Percentiles rank a stretch among this genome's conserved stretches.
Evolutionary conservation across 2,329 filamentous ascomycete genomes (phyloP).

Genomic region (Claviceps arundinis): DNA sequence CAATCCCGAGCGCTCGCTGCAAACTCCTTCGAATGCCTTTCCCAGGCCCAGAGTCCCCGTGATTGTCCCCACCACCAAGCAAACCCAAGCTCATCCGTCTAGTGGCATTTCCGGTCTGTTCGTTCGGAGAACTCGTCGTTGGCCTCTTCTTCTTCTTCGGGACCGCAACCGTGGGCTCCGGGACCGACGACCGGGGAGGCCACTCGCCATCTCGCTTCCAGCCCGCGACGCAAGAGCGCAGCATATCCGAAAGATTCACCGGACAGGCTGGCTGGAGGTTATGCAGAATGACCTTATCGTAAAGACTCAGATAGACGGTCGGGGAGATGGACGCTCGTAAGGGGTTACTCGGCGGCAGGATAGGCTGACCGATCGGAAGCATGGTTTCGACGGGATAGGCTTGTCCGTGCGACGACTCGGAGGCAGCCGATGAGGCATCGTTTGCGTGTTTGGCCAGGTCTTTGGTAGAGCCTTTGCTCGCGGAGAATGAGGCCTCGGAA

Average conservation of each 20-base stretch:
- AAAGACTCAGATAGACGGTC: slow-evolving; percentile 65
- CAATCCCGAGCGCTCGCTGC: slow-evolving; percentile 31
- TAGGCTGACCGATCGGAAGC: slow-evolving; percentile 58
- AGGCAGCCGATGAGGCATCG: slow-evolving; percentile 19
- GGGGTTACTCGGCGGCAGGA: slow-evolving; percentile 60
- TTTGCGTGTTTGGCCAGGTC: slow-evolving; percentile 19
- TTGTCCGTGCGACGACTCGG: slow-evolving; percentile 11
- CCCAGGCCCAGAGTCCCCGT: slow-evolving; percentile 18
- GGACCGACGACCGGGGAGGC: slow-evolving; percentile 48
- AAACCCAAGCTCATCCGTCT: slow-evolving; percentile 36
- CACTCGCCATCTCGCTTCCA: slow-evolving; percentile 93
- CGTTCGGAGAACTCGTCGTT: slow-evolving; percentile 10
- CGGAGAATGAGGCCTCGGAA: slow-evolving; percentile 31
- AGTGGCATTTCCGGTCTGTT: slow-evolving; percentile 16
- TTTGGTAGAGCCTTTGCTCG: slow-evolving; percentile 23
- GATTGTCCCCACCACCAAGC: slow-evolving; percentile 25
- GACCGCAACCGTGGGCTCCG: slow-evolving; percentile 21
- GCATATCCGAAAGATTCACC: slow-evolving; percentile 74
- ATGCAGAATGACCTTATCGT: slow-evolving; percentile 76
- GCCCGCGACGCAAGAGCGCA: slow-evolving; percentile 67
- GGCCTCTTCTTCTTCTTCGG: slow-evolving; percentile 28
- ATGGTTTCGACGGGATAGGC: slow-evolving; percentile 44
- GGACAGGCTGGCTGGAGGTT: slow-evolving; percentile 73
- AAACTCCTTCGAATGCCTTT: slow-evolving; percentile 33
- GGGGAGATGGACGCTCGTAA: slow-evolving; percentile 67